These are phyloP conservation scores for Fonsecaea multimorphosa DNA, from an alignment of 2,329 filamentous ascomycete species.

Conservation along the genomic window DNA sequence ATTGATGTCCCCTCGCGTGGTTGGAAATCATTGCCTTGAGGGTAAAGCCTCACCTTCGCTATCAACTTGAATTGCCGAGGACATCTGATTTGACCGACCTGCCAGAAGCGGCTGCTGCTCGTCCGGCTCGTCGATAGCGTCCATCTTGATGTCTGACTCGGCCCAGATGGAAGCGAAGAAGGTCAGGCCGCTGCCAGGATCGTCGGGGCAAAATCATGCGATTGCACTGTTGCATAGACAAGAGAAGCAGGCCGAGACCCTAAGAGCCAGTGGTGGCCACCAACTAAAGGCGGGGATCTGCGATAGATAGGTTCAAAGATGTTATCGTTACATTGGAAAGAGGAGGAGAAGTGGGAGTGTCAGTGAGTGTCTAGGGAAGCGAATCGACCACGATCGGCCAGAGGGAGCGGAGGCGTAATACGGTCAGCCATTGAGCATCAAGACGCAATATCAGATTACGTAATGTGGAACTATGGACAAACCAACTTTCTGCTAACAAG, in stretches of 20 bases:
- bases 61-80: conserved; percentile 5
- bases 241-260: conserved; percentile 10
- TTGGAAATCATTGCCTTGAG: conserved; percentile 13
- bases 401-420: no score
- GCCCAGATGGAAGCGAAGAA: neutral
- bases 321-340: conserved; percentile 30
- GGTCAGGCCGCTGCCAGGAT: neutral
- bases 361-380: neutral
- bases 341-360: conserved; percentile 27
- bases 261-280: neutral
- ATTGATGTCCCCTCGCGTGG: neutral
- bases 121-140: conserved; percentile 8
- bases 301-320: conserved; percentile 8
- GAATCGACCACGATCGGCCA: neutral
- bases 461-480: neutral
- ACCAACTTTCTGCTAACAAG: neutral
- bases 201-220: conserved; percentile 1
- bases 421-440: neutral
- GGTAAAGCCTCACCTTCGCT: conserved; percentile 11
- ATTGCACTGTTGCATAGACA: conserved; percentile 15
- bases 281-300: conserved; percentile 26
- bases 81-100: conserved; percentile 3
- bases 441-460: neutral
- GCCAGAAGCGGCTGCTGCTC: conserved; percentile 17
- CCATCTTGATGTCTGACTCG: conserved; percentile 16